Base-by-base conservation (phyloP, 1,284 basidiomycete genomes). In the Apiotrichum porosum region DNA sequence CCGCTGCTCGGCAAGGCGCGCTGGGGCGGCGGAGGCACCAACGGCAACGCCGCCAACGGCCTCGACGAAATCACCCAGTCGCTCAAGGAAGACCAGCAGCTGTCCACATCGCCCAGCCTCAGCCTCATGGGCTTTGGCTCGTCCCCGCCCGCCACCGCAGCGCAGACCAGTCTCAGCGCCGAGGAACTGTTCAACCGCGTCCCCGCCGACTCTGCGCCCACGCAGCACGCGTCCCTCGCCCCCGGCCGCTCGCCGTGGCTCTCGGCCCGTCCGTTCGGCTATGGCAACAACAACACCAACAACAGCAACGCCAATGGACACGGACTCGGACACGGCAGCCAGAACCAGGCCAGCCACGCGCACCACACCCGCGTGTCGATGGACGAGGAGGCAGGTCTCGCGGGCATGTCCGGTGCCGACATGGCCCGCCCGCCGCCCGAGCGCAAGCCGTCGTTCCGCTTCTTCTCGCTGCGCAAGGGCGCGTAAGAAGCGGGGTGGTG, bases 401-500 rank as follows among this genome's bases (percentile, higher is more conserved):
- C 15, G 24, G 36, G 21, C 23, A 22, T 6, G 12, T n/a, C 26
- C 15, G 24, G 10, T 19, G 6, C 13, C 9, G n/a, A 10, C n/a
- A 54, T 43, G 42, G 51, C 51, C 12, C 40, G 44, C 6, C 23
- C 30, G 12, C 38, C 36, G 26, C 37, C 56, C 12, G 62, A 59
- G 39, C 61, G 58, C 51, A 66, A 65, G 52, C 50, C 58, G 31
- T 51, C 49, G 44, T 69, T 66, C 56, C 56, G 66, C 33, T 71
- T 71, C 57, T 71, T 71, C 54, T 66, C 64, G 32, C 53, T 71
- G 8, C 57, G 66, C 31, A 68, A 66, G 51, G 52, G 59, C 24
- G 40, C 46, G 23, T 43, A 35, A 23, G 23, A 26, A n/a, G n/a
- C n/a, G n/a, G n/a, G n/a, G n/a, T n/a, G n/a, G n/a, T n/a, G n/a